Base-by-base conservation (phyloP, 2,329 filamentous ascomycete species). In the Leptographium procerum region DNA sequence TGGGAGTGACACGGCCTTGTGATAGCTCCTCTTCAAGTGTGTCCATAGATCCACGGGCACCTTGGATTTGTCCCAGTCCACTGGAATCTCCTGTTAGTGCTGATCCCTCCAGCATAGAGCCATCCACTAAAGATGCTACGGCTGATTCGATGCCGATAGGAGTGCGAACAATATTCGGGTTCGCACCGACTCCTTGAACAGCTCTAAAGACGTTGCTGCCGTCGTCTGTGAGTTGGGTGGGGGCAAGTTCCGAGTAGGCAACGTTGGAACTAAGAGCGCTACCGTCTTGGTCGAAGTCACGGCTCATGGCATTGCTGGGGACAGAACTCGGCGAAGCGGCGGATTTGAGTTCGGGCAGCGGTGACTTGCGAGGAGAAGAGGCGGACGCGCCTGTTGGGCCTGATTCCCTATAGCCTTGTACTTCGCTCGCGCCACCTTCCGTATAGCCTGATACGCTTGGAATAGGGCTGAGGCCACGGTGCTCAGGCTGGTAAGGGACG, bases 401-500 rank as follows among this genome's bases (percentile, higher is more conserved):
- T 1, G 83, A 82, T 60, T 85, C 79, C 54, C 81, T 81, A 65
- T 80, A 81, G 33, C 73, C 72, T 36, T 78, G 77, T 31, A 75
- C 73, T 61, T 85, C 80, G 65, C 77, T 85, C 5, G 56, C 29
- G 57, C 83, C 83, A 52, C 84, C 83, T 65, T 91, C 85, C 4
- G 83, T 86, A 66, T 91, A 92, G 62, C 91, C 94, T 13, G 90
- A 92, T 19, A 96, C 89, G 66, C 91, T 96, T 64, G 94, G 91
- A 60, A 95, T 91, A 0, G 92, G 92, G 68, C 91, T 96, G 54
- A 95, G 73, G 13, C 85, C 86, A 48, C 88, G 86, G 56, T 83
- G 80, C 64, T 87, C 83, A 13, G 83, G 79, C 65, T 85, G 80
- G 62, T 88, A 86, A 1, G 86, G 82, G n/a, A 85, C 77, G 64